Conservation (phyloP, 129 eudicot genomes). For the Pseudognaphalium luteoalbum region DNA sequence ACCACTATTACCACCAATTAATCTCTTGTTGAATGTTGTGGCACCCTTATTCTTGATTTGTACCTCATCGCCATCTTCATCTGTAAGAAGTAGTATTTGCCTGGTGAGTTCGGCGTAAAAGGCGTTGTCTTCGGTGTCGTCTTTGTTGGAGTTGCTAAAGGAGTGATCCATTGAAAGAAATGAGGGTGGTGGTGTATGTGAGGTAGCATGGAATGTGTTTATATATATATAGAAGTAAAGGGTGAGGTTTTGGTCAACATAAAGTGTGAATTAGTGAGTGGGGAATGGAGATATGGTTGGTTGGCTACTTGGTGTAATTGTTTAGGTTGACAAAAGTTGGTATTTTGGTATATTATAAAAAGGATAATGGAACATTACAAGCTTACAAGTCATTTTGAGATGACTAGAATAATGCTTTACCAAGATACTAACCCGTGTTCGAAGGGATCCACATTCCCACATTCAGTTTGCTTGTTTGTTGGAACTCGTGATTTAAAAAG, state of each 20-base stretch:
- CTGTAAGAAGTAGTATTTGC: conserved; percentile 60
- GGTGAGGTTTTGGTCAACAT: conserved; percentile 33
- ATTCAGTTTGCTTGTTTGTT: not conserved
- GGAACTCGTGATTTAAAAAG: not conserved
- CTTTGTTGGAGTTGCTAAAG: not conserved
- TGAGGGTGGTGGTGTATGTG: not conserved
- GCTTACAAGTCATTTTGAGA: conserved; percentile 37
- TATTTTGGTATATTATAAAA: conserved; percentile 14
- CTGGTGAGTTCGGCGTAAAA: conserved; percentile 57
- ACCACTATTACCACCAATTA: not conserved
- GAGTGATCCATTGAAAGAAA: conserved; percentile 25
- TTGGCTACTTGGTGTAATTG: conserved; percentile 1
- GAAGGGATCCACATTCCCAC: conserved; percentile 26
- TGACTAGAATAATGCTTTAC: conserved; percentile 10
- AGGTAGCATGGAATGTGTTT: conserved; percentile 17
- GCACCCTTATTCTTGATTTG: conserved; percentile 15
- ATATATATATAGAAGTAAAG: conserved; percentile 27
- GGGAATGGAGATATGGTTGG: conserved; percentile 7
- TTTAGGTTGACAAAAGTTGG: conserved; percentile 14
- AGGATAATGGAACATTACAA: conserved; percentile 34
- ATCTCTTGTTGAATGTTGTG: conserved; percentile 1
- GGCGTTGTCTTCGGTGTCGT: conserved; percentile 42
- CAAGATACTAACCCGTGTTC: conserved; percentile 27
- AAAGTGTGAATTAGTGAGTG: conserved; percentile 24
- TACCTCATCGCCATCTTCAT: conserved; percentile 41